These are phyloP conservation scores for Solanum chmielewskii DNA, from an alignment of 257 asterid species.

Conservation along the genomic window DNA sequence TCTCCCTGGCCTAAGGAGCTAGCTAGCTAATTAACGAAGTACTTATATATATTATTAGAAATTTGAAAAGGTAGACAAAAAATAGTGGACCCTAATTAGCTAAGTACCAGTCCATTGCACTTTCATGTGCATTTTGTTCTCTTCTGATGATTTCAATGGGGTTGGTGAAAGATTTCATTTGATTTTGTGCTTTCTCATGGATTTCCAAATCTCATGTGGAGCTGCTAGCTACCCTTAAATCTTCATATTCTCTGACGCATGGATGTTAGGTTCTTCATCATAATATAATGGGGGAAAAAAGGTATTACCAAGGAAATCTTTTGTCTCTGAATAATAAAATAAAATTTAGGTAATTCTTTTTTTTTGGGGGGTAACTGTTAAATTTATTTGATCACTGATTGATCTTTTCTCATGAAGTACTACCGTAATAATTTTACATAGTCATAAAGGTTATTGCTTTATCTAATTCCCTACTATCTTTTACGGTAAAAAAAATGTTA, in stretches of 20 bases:
- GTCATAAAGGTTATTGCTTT: neutral
- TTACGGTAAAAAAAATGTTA: neutral
- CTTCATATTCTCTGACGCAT: neutral
- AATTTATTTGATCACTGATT: neutral
- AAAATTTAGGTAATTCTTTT: neutral
- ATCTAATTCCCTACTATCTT: neutral
- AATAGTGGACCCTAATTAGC: slow-evolving; percentile 14
- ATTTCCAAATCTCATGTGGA: neutral
- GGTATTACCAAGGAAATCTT: neutral
- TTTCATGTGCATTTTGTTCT: neutral
- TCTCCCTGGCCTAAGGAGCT: slow-evolving; percentile 39
- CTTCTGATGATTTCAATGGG: slow-evolving; percentile 16
- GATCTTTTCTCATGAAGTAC: neutral
- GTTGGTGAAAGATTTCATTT: slow-evolving; percentile 29
- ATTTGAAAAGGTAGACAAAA: slow-evolving; percentile 2
- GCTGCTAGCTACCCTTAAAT: neutral
- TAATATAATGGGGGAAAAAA: neutral
- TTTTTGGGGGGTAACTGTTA: neutral
- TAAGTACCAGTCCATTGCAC: neutral
- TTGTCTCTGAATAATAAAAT: neutral
- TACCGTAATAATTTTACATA: neutral
- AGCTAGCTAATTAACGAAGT: neutral
- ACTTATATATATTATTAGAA: no score
- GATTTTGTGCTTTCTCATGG: slow-evolving; percentile 7
- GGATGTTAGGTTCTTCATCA: neutral